Evolutionary conservation across 345 rosid genomes (phyloP).

Genomic region (Excoecaria agallocha): DNA sequence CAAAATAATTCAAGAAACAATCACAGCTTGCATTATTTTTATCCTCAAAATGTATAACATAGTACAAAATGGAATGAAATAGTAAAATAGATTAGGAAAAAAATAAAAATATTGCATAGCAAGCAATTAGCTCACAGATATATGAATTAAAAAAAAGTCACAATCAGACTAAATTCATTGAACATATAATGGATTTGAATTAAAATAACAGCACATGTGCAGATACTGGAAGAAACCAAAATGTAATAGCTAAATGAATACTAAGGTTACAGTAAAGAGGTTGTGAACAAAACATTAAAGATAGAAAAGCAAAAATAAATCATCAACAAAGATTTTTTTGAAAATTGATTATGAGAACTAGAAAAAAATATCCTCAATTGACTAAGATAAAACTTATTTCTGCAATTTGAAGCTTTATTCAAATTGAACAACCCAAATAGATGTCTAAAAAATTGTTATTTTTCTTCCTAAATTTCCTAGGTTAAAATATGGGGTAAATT

Average conservation of each 20-base stretch:
- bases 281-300: too few relatives aligned
- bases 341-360: too few relatives aligned
- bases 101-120: not conserved
- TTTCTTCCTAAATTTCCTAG: not conserved
- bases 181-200: not conserved
- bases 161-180: not conserved
- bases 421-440: not conserved
- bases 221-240: too few relatives aligned
- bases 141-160: not conserved
- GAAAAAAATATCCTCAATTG: not conserved
- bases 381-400: not conserved
- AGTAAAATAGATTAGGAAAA: not conserved
- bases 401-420: not conserved
- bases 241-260: too few relatives aligned
- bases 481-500: not conserved
- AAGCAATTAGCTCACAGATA: not conserved
- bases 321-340: not conserved
- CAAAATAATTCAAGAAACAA: too few relatives aligned
- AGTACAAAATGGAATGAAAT: not conserved
- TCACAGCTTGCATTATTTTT: too few relatives aligned
- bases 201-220: not conserved
- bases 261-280: too few relatives aligned
- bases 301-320: too few relatives aligned
- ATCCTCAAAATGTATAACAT: too few relatives aligned
- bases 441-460: not conserved